Evolutionary conservation across 2,329 filamentous ascomycete genomes (phyloP).

Genomic region (Purpureocillium takamizusanense): DNA sequence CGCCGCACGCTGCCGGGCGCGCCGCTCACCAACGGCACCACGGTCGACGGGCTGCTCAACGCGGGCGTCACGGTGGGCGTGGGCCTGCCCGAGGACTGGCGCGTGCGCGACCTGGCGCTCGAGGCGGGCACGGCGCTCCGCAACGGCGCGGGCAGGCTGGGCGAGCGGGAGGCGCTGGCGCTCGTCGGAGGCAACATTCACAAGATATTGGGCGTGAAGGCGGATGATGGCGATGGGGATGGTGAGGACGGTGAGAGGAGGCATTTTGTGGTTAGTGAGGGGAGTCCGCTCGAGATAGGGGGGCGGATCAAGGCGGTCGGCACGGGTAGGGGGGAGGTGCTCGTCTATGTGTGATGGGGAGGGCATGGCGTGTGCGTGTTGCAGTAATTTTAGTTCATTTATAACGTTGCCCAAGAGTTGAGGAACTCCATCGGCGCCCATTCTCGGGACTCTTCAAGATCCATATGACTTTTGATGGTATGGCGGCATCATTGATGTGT

Average conservation of each 20-base stretch:
- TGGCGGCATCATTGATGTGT: no score
- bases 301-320: constrained; percentile 45
- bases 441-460: no score
- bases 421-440: no score
- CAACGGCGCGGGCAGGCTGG: constrained; percentile 45
- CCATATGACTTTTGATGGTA: no score
- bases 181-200: constrained; percentile 50
- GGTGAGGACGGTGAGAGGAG: constrained; percentile 15
- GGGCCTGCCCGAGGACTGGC: constrained; percentile 53
- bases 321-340: constrained; percentile 19
- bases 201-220: constrained; percentile 42
- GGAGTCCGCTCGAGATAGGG: constrained; percentile 52
- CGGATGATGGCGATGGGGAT: constrained; percentile 17
- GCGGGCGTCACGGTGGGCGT: constrained; percentile 51
- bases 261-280: constrained; percentile 56
- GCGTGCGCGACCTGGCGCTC: constrained; percentile 49
- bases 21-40: constrained; percentile 57
- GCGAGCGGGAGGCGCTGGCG: constrained; percentile 44
- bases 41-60: constrained; percentile 45
- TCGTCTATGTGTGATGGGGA: constrained; percentile 21
- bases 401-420: no score
- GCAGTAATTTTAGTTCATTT: no score
- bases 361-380: no score
- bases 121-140: constrained; percentile 49
- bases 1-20: constrained; percentile 54